Conservation (phyloP, 768 basidiomycete species). For the Leccinum imitatum region DNA sequence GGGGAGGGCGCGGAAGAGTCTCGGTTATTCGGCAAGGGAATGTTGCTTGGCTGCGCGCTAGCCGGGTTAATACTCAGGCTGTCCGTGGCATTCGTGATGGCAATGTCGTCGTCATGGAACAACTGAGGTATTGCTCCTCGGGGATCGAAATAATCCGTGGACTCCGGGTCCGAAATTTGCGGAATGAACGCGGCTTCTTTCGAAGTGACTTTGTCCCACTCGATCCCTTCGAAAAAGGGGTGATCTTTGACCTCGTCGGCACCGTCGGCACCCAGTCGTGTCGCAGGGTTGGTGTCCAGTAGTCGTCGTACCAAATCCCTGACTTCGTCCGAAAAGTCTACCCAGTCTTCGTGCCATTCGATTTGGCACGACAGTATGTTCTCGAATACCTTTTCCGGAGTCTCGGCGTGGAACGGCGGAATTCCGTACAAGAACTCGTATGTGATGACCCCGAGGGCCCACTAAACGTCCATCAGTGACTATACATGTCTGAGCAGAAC, state of each 20-base stretch:
- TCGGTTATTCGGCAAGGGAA: conserved; percentile 35
- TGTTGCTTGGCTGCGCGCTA: conserved; percentile 16
- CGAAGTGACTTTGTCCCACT: conserved; percentile 90
- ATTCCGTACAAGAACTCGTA: conserved; percentile 98
- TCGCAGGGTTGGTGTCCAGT: conserved; percentile 74
- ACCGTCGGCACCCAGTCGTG: conserved; percentile 82
- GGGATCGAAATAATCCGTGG: conserved; percentile 99
- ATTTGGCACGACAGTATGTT: conserved; percentile 94
- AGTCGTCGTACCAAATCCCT: conserved; percentile 88
- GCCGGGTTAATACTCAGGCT: conserved; percentile 34
- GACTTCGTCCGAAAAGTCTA: conserved; percentile 82
- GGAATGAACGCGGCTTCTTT: conserved; percentile 95
- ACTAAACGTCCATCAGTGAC: conserved; percentile 49
- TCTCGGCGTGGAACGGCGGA: conserved; percentile 97
- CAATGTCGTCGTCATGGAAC: conserved; percentile 86
- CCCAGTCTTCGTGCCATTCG: conserved; percentile 95
- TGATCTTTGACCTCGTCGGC: conserved; percentile 93
- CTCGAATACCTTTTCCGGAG: conserved; percentile 96
- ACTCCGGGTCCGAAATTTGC: conserved; percentile 92
- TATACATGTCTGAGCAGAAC: conserved; percentile 7
- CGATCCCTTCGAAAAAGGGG: conserved; percentile 85
- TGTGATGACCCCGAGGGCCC: conserved; percentile 97
- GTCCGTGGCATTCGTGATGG: conserved; percentile 50
- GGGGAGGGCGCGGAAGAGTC: conserved; percentile 48
- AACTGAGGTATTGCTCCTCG: conserved; percentile 88